A percentile compares a stretch with the other conserved stretches of the same genome.
Conservation (phyloP, 345 rosid species). For the Populus alba region DNA sequence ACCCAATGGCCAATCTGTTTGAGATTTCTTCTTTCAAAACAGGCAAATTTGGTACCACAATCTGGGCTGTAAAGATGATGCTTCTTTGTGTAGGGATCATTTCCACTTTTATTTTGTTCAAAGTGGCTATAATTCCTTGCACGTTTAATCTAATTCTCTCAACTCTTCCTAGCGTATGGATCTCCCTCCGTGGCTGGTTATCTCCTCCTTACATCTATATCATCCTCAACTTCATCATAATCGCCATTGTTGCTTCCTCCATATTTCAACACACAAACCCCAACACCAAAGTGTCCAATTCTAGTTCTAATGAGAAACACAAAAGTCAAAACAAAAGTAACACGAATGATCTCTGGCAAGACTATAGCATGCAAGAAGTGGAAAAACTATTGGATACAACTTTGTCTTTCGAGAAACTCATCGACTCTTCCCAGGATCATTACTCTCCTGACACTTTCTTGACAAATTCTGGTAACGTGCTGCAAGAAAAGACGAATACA, state of each 20-base stretch:
- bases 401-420: background rate
- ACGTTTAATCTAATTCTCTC: constrained; percentile 20
- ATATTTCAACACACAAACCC: constrained; percentile 16
- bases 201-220: constrained; percentile 53
- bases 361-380: background rate
- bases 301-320: background rate
- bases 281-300: background rate
- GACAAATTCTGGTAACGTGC: background rate
- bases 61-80: constrained; percentile 33
- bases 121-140: constrained; percentile 36
- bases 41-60: constrained; percentile 20
- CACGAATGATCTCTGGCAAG: background rate
- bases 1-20: constrained; percentile 27
- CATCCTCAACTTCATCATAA: constrained; percentile 45
- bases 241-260: constrained; percentile 44
- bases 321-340: background rate
- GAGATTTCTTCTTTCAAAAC: background rate
- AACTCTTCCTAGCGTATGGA: constrained; percentile 29
- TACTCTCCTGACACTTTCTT: background rate
- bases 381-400: constrained; percentile 7
- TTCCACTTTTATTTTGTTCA: constrained; percentile 36
- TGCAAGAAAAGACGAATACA: background rate
- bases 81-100: constrained; percentile 31
- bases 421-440: constrained; percentile 5
- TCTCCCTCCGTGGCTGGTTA: constrained; percentile 27